Base-by-base conservation (phyloP, 306 rosid species). In the Luffa acutangula region DNA sequence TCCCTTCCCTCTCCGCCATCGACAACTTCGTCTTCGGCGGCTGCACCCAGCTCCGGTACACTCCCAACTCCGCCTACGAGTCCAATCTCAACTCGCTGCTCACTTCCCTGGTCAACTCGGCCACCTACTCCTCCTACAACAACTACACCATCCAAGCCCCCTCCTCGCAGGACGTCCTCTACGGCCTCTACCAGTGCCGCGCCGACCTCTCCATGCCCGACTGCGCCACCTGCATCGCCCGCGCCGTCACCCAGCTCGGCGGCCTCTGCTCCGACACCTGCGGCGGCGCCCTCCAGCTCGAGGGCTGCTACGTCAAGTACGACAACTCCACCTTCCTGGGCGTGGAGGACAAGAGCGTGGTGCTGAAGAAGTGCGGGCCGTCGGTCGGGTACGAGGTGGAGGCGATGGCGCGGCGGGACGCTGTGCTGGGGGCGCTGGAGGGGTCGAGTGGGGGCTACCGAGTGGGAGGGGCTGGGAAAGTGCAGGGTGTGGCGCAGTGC, bases 171-270 rank as follows among this genome's bases (percentile, higher is more conserved):
- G 98, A 91, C 85, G 76, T 83, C 31, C 81, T 83, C 10, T 81
- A 88, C 81, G 97, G 97, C 12, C 91, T 95, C 81, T 91, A 85
- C 91, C 98, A 95, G 76, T 95, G 98, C 85, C 97, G 97, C 0
- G 98, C 89, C 4, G 98, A 95, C 85, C 93, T 95, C 53, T 77
- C 93, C 62, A 91, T 91, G 98, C 93, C 91, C 0, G 97, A 89
- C 83, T 95, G 97, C 82, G 87, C 97, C 81, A 34, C 91, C 1
- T 92, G 97, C 80, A 80, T 95, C 1, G 77, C 90, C 0, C 90
- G 88, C 2, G 86, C 98, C 0, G 85, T 89, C 64, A 49, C 87
- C 1, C 90, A 89, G 0, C 83, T 88, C 4, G 89, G 93, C 1
- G 74, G 14, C 2, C 52, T 94, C 41, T 92, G 98, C 77, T 56